phyloP scores from a whole-genome alignment of 2,329 filamentous ascomycete genomes.

The Xylaria sp. region DNA sequence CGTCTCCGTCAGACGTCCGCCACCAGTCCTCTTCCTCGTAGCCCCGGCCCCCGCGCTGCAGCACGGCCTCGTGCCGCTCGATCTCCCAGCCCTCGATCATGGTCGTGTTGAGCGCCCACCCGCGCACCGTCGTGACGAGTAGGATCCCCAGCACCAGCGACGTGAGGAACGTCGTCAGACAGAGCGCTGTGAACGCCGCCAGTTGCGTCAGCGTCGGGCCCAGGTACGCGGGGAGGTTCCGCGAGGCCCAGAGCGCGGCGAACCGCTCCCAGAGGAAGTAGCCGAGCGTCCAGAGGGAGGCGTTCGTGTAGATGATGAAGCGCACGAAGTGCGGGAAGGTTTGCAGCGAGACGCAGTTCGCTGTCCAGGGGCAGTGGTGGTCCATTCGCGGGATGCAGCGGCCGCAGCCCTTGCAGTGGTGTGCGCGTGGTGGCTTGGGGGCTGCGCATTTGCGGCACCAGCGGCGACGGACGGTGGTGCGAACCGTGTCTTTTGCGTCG shows the following conservation, averaged over 20 bases:
- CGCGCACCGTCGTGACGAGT: conserved; percentile 69
- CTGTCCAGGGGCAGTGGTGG: conserved; percentile 88
- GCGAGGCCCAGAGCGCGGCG: conserved; percentile 69
- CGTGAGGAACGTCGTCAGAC: conserved; percentile 67
- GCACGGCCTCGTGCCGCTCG: conserved; percentile 69
- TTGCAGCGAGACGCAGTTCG: conserved; percentile 83
- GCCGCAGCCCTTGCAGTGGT: conserved; percentile 82
- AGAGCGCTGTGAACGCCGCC: conserved; percentile 68
- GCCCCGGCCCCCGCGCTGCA: conserved; percentile 57
- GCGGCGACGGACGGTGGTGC: conserved; percentile 44
- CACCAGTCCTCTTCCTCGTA: conserved; percentile 48
- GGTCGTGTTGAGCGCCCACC: conserved; percentile 75
- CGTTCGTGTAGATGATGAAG: conserved; percentile 77
- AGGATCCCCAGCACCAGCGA: conserved; percentile 73
- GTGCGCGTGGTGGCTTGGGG: conserved; percentile 79
- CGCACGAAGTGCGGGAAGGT: conserved; percentile 86
- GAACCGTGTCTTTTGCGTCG: conserved; percentile 12
- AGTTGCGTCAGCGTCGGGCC: conserved; percentile 73
- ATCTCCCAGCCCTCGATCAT: conserved; percentile 85
- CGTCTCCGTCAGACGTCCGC: conserved; percentile 50
- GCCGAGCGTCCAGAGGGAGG: conserved; percentile 71
- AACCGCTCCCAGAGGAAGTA: conserved; percentile 70
- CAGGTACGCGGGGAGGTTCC: conserved; percentile 78
- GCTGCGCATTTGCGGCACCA: conserved; percentile 83
- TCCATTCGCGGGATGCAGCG: conserved; percentile 85